Evolutionary conservation across 108 stramenopile genomes (phyloP).

Genomic region (Nitzschia sp.): DNA sequence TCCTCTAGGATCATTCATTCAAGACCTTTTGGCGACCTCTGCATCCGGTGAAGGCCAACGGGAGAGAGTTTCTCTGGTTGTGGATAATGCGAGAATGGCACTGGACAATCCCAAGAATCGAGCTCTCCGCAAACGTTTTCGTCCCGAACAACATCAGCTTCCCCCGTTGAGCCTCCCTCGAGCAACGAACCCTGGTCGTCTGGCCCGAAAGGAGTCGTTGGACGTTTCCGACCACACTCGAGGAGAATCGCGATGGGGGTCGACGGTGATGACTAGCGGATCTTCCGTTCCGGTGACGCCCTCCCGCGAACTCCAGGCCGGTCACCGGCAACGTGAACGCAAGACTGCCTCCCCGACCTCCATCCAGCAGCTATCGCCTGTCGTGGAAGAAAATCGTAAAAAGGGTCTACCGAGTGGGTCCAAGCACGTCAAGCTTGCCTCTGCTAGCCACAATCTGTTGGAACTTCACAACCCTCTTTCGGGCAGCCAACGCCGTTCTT

Average conservation of each 20-base stretch:
- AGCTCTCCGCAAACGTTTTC: background rate
- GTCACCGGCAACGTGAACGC: background rate
- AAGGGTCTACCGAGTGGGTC: background rate
- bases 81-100: background rate
- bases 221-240: slow-evolving; percentile 9
- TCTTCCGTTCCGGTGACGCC: background rate
- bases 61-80: background rate
- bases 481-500: background rate
- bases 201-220: background rate
- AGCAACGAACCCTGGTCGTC: too few species aligned
- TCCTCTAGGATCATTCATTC: slow-evolving; percentile 3
- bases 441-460: background rate
- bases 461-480: background rate
- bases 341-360: background rate
- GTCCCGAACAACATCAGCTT: background rate
- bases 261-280: too few species aligned
- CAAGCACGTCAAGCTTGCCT: background rate
- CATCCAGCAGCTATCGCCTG: background rate
- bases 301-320: background rate
- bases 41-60: background rate
- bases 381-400: background rate
- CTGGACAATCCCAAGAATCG: background rate
- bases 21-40: background rate
- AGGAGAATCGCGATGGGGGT: slow-evolving; percentile 17
- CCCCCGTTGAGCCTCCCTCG: too few species aligned